A percentile compares a stretch with the other conserved stretches of the same genome.
Evolutionary conservation across 106 monocot species (phyloP).

Genomic region (Dendrobium officinale): DNA sequence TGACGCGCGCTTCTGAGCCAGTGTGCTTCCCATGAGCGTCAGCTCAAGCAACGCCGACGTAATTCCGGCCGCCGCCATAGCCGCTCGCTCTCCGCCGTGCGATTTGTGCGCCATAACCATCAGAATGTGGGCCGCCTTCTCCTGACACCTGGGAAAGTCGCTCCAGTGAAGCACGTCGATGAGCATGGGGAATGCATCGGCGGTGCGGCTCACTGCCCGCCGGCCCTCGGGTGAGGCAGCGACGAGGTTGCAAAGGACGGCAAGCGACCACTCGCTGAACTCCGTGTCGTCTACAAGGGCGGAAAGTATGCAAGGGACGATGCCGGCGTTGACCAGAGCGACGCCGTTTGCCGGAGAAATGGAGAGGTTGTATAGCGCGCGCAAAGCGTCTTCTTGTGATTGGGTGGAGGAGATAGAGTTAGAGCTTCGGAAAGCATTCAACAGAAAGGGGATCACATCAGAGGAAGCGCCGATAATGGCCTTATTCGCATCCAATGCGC

Average conservation of each 20-base stretch:
- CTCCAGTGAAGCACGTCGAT: conserved; percentile 72
- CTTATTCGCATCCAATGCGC: conserved; percentile 77
- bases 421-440: conserved; percentile 23
- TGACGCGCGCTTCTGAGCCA: conserved; percentile 85
- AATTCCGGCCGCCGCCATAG: conserved; percentile 60
- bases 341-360: conserved; percentile 37
- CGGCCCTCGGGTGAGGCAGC: conserved; percentile 40
- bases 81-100: conserved; percentile 17
- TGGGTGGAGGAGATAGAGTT: conserved; percentile 4
- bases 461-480: conserved; percentile 54
- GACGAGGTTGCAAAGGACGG: conserved; percentile 58
- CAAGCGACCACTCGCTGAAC: conserved; percentile 37
- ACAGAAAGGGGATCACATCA: conserved; percentile 57
- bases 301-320: conserved; percentile 38
- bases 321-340: conserved; percentile 27
- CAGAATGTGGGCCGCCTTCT: conserved; percentile 64
- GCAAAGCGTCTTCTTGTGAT: conserved; percentile 50
- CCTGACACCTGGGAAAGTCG: conserved; percentile 72
- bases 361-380: conserved; percentile 86
- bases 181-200: conserved; percentile 34
- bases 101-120: conserved; percentile 71
- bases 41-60: conserved; percentile 62
- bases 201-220: conserved; percentile 19
- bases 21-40: conserved; percentile 49
- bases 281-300: conserved; percentile 46